Percentiles rank a stretch among this genome's conserved stretches.
phyloP scores from a whole-genome alignment of 1,284 basidiomycete genomes.

The Vanrija sp. region DNA sequence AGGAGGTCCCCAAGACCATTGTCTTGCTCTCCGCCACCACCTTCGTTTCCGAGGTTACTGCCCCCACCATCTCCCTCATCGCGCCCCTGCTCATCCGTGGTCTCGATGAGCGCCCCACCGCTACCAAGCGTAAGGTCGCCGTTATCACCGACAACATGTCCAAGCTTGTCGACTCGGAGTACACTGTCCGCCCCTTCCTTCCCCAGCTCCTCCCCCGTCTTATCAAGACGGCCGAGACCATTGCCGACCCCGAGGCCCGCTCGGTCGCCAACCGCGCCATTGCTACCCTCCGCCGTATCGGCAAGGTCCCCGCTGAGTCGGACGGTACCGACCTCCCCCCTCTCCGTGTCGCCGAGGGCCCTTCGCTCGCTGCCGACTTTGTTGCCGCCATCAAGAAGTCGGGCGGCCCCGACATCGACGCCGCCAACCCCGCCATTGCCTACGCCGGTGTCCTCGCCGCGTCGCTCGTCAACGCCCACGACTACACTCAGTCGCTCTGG shows the following conservation, averaged over 20 bases:
- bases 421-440: slow-evolving; percentile 60
- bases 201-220: slow-evolving; percentile 91
- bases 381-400: slow-evolving; percentile 78
- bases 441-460: slow-evolving; percentile 77
- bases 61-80: slow-evolving; percentile 97
- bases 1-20: slow-evolving; percentile 97
- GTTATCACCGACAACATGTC: slow-evolving; percentile 98
- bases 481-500: slow-evolving; percentile 87
- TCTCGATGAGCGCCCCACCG: slow-evolving; percentile 88
- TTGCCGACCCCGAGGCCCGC: slow-evolving; percentile 94
- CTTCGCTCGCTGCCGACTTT: slow-evolving; percentile 63
- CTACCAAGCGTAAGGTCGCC: slow-evolving; percentile 94
- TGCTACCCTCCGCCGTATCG: slow-evolving; percentile 86
- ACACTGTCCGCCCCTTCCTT: slow-evolving; percentile 93
- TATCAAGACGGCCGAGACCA: slow-evolving; percentile 85
- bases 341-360: slow-evolving; percentile 67
- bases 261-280: slow-evolving; percentile 83
- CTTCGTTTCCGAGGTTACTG: slow-evolving; percentile 99
- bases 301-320: slow-evolving; percentile 70
- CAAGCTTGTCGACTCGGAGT: slow-evolving; percentile 92
- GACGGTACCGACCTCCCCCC: slow-evolving; percentile 88
- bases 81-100: slow-evolving; percentile 95
- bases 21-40: slow-evolving; percentile 96
- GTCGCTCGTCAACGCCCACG: slow-evolving; percentile 81
- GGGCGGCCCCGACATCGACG: slow-evolving; percentile 54